Conservation (phyloP, 495 filamentous ascomycete species). For the Delitschia confertaspora region DNA sequence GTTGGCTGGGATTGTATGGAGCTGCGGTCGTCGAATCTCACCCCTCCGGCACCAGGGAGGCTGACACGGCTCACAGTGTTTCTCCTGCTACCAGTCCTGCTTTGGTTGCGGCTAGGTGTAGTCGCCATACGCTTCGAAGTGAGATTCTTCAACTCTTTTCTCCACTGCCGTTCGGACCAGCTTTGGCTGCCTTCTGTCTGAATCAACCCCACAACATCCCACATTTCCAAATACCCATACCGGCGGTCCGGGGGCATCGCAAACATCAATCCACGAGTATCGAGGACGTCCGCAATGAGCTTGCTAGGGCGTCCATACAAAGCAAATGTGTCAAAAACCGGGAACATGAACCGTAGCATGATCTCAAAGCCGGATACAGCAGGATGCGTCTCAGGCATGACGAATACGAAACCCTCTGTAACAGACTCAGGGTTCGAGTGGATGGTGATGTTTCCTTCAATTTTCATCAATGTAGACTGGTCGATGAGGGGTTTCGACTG, state of each 20-base stretch:
- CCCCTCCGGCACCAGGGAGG: conserved; percentile 37
- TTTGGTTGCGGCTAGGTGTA: conserved; percentile 34
- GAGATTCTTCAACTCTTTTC: conserved; percentile 77
- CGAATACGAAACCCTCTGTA: conserved; percentile 88
- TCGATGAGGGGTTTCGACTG: conserved; percentile 90
- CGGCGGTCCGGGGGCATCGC: conserved; percentile 82
- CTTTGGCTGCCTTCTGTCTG: conserved; percentile 61
- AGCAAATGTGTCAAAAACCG: conserved; percentile 85
- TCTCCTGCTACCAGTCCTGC: conserved; percentile 43
- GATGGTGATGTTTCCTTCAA: conserved; percentile 84
- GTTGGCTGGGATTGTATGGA: conserved; percentile 47
- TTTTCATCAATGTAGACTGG: conserved; percentile 84
- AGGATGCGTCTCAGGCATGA: conserved; percentile 91
- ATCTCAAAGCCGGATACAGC: conserved; percentile 92
- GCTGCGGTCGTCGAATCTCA: conserved; percentile 50
- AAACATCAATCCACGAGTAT: conserved; percentile 92
- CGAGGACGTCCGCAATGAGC: conserved; percentile 75
- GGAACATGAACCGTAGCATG: conserved; percentile 91
- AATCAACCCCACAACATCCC: conserved; percentile 75
- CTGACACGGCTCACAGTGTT: conserved; percentile 64
- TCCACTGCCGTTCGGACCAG: conserved; percentile 91
- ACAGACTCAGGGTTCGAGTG: conserved; percentile 63
- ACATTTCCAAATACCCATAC: conserved; percentile 83
- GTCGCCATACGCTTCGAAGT: conserved; percentile 67
- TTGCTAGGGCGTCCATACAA: conserved; percentile 86